Conservation (phyloP, 2,329 filamentous ascomycete species). For the Aureobasidium lini region DNA sequence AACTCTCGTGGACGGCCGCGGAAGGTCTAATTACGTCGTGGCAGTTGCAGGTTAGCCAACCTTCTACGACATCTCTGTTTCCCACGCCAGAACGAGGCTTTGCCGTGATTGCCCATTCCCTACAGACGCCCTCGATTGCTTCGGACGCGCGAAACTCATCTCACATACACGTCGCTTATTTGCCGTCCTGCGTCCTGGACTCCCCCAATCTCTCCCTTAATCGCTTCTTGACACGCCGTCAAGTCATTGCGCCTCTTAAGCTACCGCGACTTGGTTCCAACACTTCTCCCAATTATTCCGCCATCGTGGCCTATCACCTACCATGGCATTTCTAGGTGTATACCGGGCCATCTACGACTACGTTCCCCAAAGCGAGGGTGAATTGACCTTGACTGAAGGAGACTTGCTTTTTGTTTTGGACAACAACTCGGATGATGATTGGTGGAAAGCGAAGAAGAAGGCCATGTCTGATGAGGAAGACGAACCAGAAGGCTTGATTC, state of each 20-base stretch:
- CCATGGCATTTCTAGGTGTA: conserved; percentile 86
- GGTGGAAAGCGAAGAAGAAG: conserved; percentile 97
- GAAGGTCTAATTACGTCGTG: not conserved
- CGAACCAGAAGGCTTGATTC: conserved; percentile 82
- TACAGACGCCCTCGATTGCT: not conserved
- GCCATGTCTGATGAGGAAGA: conserved; percentile 72
- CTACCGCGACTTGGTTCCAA: not conserved
- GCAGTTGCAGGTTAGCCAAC: too few relatives aligned
- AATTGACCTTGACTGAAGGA: conserved; percentile 76
- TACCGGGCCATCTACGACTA: conserved; percentile 93
- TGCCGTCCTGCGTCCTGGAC: not conserved
- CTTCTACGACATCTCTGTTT: not conserved
- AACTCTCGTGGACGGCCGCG: not conserved
- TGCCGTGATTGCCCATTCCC: not conserved
- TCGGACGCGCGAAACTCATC: not conserved
- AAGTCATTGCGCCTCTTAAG: not conserved
- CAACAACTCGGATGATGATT: conserved; percentile 66
- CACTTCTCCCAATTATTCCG: not conserved
- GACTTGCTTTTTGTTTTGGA: conserved; percentile 85
- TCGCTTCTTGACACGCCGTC: conserved; percentile 1
- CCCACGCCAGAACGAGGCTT: too few relatives aligned
- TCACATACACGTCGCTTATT: not conserved
- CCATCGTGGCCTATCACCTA: not conserved
- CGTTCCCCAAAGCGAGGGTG: conserved; percentile 73
- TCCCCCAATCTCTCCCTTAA: not conserved